Conservation (phyloP, 441 rosid genomes). For the Syzygium malaccense region DNA sequence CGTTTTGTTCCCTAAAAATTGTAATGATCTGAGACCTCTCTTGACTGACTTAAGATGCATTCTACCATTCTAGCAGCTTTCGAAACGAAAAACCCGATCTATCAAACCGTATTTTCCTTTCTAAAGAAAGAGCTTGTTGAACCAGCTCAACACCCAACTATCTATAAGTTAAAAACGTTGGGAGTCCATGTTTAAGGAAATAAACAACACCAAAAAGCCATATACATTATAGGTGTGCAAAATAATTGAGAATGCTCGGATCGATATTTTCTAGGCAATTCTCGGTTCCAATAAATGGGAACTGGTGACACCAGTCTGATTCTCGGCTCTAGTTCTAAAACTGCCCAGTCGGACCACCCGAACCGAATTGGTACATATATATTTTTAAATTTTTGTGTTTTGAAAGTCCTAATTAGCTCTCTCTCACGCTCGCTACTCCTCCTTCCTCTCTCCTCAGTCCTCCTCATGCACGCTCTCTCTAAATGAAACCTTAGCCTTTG, state of each 20-base stretch:
- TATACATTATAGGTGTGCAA: neutral
- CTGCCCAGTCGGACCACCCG: rapidly evolving
- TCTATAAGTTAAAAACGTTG: neutral
- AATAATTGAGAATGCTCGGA: neutral
- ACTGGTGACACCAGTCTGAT: rapidly evolving
- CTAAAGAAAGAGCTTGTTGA: neutral
- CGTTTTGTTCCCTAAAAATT: too few relatives aligned
- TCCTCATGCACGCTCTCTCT: neutral
- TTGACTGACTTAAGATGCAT: too few relatives aligned
- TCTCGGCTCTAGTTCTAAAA: too few relatives aligned
- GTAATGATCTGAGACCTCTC: too few relatives aligned
- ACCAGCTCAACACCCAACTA: neutral
- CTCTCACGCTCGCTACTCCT: neutral
- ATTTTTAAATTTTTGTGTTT: too few relatives aligned
- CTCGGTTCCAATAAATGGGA: neutral
- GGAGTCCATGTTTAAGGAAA: neutral
- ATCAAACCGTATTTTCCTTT: neutral
- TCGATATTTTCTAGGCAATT: too few relatives aligned
- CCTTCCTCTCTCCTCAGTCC: neutral
- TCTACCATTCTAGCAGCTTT: neutral
- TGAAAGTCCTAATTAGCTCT: neutral
- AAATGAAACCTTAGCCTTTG: neutral
- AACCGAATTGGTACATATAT: too few relatives aligned
- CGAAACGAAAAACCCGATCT: neutral
- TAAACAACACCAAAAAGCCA: neutral